Base-by-base conservation (phyloP, 805 yeast species). In the Monosporozyma aquatica region DNA sequence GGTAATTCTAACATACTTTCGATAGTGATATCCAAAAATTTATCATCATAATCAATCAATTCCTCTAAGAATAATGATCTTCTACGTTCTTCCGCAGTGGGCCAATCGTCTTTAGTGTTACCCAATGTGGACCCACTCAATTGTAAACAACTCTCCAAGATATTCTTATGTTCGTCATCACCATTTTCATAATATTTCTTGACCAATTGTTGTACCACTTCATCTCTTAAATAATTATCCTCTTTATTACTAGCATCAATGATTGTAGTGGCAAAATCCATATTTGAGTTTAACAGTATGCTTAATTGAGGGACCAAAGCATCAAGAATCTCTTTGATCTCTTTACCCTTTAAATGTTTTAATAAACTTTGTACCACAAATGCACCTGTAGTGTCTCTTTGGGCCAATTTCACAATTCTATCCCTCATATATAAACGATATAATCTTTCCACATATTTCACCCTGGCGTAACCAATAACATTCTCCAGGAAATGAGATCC, bases 401-500 rank as follows among this genome's bases (percentile, higher is more conserved):
- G 78, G 21, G 87, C 82, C 32, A 90, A 65, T 55, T 84, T 85
- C 43, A 75, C 67, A 6, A 89, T 66, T 47, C 95, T 71, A 24
- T 80, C 83, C 46, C 72, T 73, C 80, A 89, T 84, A 65, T 87
- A 85, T 5, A 74, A 59, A 32, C 64, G 65, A 66, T 77, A 86
- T 37, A 90, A 61, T 52, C 95, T 72, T 52, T 80, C 83, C 17
- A 83, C 74, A 56, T 76, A 79, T 49, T 77, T 81, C 47, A 74
- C 64, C 49, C 92, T 78, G 47, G 81, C 79, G 45, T 73, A 74
- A 38, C 72, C 75, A 40, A 89, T 68, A 9, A 79, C 73, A 15
- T 80, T 72, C 61, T 92, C 87, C 22, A 90, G 68, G 67, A 92
- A 90, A 63, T 87, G 97, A 1, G 95, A 82, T 0, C 97, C 98